phyloP scores from a whole-genome alignment of 1,139 yeast genomes.

The Zygoascus sp. region DNA sequence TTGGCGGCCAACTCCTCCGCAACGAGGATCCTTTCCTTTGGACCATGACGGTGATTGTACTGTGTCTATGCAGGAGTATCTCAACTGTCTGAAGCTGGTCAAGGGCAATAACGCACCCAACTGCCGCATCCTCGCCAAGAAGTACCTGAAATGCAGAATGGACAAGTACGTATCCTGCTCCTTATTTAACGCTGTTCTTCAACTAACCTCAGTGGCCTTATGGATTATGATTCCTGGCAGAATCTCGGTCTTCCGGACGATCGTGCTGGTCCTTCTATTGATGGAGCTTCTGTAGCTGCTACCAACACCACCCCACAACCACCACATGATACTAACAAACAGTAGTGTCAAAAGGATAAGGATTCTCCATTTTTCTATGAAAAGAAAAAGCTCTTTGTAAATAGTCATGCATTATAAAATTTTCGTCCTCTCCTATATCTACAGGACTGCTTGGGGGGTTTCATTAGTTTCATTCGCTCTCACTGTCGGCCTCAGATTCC shows the following conservation, averaged over 20 bases:
- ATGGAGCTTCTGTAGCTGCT: background rate
- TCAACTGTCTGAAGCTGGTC: constrained; percentile 73
- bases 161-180: constrained; percentile 43
- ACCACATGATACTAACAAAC: too few species aligned
- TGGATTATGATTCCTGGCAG: constrained; percentile 81
- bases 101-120: constrained; percentile 83
- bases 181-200: background rate
- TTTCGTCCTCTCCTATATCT: too few species aligned
- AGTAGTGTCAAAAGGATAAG: too few species aligned
- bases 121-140: constrained; percentile 78
- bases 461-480: constrained; percentile 1
- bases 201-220: constrained; percentile 45
- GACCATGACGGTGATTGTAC: constrained; percentile 89
- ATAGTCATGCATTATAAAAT: constrained; percentile 10
- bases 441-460: too few species aligned
- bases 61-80: constrained; percentile 65
- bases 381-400: too few species aligned
- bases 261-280: background rate
- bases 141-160: constrained; percentile 84
- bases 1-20: constrained; percentile 81
- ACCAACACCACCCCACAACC: background rate
- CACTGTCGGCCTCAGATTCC: constrained; percentile 9
- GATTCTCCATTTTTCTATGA: too few species aligned
- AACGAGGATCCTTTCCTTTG: constrained; percentile 90
- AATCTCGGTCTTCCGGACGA: constrained; percentile 80